Percentiles rank a stretch among this genome's conserved stretches.
Evolutionary conservation across 2,329 filamentous ascomycete species (phyloP).

Genomic region (Ampelomyces quisqualis): DNA sequence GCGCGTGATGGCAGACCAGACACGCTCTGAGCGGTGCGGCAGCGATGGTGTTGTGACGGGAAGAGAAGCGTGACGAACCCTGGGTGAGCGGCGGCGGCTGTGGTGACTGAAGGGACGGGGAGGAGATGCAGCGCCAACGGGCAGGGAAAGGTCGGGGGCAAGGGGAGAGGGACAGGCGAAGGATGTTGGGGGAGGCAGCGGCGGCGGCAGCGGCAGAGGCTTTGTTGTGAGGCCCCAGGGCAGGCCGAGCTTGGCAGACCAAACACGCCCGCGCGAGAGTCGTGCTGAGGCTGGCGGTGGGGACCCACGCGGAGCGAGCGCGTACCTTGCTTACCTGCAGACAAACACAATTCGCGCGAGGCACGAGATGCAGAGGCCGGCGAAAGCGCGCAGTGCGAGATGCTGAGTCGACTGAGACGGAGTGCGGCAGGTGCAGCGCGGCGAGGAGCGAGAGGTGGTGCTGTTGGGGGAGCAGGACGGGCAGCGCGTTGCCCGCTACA

Average conservation of each 20-base stretch:
- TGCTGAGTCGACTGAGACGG: slow-evolving; percentile 1
- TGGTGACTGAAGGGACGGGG: slow-evolving; percentile 29
- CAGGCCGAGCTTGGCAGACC: slow-evolving; percentile 31
- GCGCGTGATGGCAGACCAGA: slow-evolving; percentile 32
- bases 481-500: slow-evolving; percentile 11
- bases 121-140: slow-evolving; percentile 37
- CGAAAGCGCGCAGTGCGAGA: slow-evolving; percentile 2
- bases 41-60: slow-evolving; percentile 40
- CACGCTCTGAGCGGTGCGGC: slow-evolving; percentile 34
- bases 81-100: slow-evolving; percentile 29
- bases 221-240: slow-evolving; percentile 39
- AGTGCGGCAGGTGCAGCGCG: slow-evolving; percentile 16
- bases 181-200: slow-evolving; percentile 40
- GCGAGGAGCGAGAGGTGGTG: slow-evolving; percentile 5
- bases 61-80: slow-evolving; percentile 31
- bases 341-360: slow-evolving; percentile 26
- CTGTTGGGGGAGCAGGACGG: slow-evolving; percentile 16
- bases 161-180: slow-evolving; percentile 34
- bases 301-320: slow-evolving; percentile 33
- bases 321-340: slow-evolving; percentile 33
- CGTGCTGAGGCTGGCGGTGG: slow-evolving; percentile 33
- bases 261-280: slow-evolving; percentile 31
- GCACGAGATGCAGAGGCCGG: slow-evolving; percentile 12
- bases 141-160: slow-evolving; percentile 24
- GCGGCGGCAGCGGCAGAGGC: slow-evolving; percentile 27